Evolutionary conservation across 1,284 basidiomycete species (phyloP).

Genomic region (Singerocomus inundabilis): DNA sequence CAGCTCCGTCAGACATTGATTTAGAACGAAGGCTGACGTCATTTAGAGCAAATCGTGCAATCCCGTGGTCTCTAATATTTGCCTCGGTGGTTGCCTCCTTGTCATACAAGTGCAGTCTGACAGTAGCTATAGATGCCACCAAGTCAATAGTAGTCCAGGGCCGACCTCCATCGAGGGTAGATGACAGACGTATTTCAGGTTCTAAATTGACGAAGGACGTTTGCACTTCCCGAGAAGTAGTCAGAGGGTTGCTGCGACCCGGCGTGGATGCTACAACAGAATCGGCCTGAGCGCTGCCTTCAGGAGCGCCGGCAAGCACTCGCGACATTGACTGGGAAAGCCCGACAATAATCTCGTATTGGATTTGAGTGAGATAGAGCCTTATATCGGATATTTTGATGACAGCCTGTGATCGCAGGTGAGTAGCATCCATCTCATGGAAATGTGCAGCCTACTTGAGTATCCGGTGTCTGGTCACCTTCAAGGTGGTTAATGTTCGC

Average conservation of each 20-base stretch:
- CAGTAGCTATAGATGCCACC: conserved; percentile 68
- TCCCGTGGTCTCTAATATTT: conserved; percentile 75
- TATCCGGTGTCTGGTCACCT: conserved; percentile 61
- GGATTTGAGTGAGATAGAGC: conserved; percentile 86
- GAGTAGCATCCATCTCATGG: conserved; percentile 1
- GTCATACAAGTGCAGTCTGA: conserved; percentile 94
- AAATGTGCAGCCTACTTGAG: conserved; percentile 50
- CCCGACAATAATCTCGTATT: conserved; percentile 78
- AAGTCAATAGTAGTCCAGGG: conserved; percentile 74
- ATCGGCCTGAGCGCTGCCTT: conserved; percentile 33
- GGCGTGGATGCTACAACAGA: conserved; percentile 16
- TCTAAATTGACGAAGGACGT: conserved; percentile 44
- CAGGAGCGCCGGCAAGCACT: conserved; percentile 52
- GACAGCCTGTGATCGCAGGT: conserved; percentile 48
- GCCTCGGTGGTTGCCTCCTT: conserved; percentile 56
- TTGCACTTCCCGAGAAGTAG: conserved; percentile 7
- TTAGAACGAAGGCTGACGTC: conserved; percentile 82
- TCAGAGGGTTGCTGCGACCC: conserved; percentile 5
- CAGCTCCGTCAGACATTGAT: conserved; percentile 78
- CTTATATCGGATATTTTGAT: conserved; percentile 89
- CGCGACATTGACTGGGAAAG: conserved; percentile 76
- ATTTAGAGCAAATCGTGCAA: conserved; percentile 84
- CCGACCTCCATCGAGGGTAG: conserved; percentile 30
- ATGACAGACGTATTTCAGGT: conserved; percentile 50
- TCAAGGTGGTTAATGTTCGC: conserved; percentile 48